Conservation (phyloP, 2,329 filamentous ascomycete species). For the Teratosphaeria zuluensis region DNA sequence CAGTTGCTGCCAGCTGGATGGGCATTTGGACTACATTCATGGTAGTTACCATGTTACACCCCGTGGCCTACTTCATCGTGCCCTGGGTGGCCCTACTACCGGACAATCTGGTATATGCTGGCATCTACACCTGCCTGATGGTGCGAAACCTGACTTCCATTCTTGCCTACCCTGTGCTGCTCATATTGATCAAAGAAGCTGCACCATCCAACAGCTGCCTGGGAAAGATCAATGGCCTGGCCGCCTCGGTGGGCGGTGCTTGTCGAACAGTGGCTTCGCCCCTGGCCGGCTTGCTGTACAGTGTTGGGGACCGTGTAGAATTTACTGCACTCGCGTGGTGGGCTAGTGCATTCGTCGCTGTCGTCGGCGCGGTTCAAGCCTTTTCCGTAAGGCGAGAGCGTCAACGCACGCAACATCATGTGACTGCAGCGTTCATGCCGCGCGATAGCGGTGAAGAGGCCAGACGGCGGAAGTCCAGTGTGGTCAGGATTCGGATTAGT, state of each 20-base stretch:
- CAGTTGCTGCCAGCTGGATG: slow-evolving; percentile 51
- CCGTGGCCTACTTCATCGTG: slow-evolving; percentile 57
- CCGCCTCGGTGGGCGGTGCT: slow-evolving; percentile 61
- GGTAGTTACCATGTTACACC: slow-evolving; percentile 55
- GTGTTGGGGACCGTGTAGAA: slow-evolving; percentile 45
- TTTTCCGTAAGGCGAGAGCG: slow-evolving; percentile 45
- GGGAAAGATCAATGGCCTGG: slow-evolving; percentile 62
- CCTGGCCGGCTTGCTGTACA: slow-evolving; percentile 57
- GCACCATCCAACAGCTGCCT: slow-evolving; percentile 52
- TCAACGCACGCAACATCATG: slow-evolving; percentile 26
- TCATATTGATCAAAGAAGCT: slow-evolving; percentile 65
- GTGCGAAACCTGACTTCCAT: slow-evolving; percentile 61
- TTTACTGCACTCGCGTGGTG: slow-evolving; percentile 57
- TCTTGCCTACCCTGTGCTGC: slow-evolving; percentile 55
- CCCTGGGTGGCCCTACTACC: slow-evolving; percentile 57
- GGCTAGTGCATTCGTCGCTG: slow-evolving; percentile 46
- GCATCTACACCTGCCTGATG: slow-evolving; percentile 56
- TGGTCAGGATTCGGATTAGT: slow-evolving; percentile 17
- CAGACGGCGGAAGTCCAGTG: slow-evolving; percentile 11
- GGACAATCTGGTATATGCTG: slow-evolving; percentile 42
- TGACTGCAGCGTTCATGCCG: slow-evolving; percentile 2
- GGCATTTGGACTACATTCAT: slow-evolving; percentile 61
- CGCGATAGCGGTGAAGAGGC: not conserved
- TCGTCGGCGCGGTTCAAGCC: slow-evolving; percentile 47
- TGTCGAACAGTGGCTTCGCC: slow-evolving; percentile 62